Evolutionary conservation across 2,329 filamentous ascomycete genomes (phyloP), one percentile per base, ranked within the genome.

Genomic region (Lanzia echinophila): DNA sequence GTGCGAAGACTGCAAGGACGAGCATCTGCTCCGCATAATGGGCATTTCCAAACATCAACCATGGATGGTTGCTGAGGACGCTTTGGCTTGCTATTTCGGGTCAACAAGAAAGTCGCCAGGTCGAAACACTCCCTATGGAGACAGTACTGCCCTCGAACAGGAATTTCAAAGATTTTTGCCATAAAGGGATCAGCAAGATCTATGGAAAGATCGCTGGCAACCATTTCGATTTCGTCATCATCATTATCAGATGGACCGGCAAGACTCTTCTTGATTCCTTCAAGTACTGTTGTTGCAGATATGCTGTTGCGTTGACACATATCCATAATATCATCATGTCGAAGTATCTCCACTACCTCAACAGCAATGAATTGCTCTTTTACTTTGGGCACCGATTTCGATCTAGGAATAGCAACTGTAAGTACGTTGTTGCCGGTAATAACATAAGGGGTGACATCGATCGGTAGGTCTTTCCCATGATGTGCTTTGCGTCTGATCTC

Each of bases 121-220:
- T 97, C 92, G 66, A 97, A 96, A 66, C 90, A 96, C 66, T 96
- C 89, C 34, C 86, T 73, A 66, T 99, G 92, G 22, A 74, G 73
- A 68, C 94, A 99, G 3, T 69, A 62, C 7, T 64, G 72, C 24
- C 89, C 84, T 28, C 91, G 84, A 2, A 85, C 88, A 1, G 94
- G 92, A 0, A 78, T 75, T 5, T 79, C 73, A 66, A 87, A 90
- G 11, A 94, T 76, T 12, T 65, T 71, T 1, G 78, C 73, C 54
- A 75, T 85, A 64, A 87, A 88, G 0, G 86, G 84, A 66, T 89
- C 86, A 0, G 81, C 73, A 13, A 90, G 70, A 56, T 83, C 78
- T 51, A 90, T 75, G 2, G 75, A 76, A 7, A 90, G 69, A 51
- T 77, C 75, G 28, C 80, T 75, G 36, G 76, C 75, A 42, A 81